Conservation (phyloP, 345 rosid genomes). For the Populus davidiana region DNA sequence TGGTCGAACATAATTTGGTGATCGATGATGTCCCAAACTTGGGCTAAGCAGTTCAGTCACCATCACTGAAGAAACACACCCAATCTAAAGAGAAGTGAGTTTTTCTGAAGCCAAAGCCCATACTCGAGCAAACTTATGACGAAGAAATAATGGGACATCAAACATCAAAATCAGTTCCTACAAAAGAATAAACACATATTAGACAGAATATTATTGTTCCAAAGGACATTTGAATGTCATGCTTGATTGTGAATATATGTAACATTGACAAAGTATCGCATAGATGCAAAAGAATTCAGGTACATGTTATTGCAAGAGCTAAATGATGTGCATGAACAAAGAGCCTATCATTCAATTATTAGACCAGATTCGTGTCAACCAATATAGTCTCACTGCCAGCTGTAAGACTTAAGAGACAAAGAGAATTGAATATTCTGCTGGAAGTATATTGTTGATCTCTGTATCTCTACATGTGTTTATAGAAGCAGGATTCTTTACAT, state of each 20-base stretch:
- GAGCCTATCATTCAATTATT: background rate
- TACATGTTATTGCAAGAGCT: background rate
- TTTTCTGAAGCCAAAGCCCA: conserved; percentile 74
- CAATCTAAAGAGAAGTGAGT: conserved; percentile 80
- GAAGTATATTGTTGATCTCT: too few relatives aligned
- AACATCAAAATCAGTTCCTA: conserved; percentile 75
- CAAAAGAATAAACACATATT: background rate
- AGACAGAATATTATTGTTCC: background rate
- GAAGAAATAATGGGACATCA: conserved; percentile 67
- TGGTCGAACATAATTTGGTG: conserved; percentile 30
- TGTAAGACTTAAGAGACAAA: background rate
- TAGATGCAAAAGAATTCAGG: background rate
- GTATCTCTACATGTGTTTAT: too few relatives aligned
- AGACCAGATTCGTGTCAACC: background rate
- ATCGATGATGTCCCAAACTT: conserved; percentile 33
- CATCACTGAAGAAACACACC: conserved; percentile 69
- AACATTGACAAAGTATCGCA: conserved; percentile 1
- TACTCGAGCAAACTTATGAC: conserved; percentile 55
- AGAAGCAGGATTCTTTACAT: too few relatives aligned
- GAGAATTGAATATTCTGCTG: too few relatives aligned
- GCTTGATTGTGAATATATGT: background rate
- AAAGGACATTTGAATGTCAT: background rate
- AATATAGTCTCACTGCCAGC: background rate
- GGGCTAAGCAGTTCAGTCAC: conserved; percentile 72
- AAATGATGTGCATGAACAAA: background rate